Conservation (phyloP, 2,329 filamentous ascomycete genomes). For the Sarocladiaceae sp. region DNA sequence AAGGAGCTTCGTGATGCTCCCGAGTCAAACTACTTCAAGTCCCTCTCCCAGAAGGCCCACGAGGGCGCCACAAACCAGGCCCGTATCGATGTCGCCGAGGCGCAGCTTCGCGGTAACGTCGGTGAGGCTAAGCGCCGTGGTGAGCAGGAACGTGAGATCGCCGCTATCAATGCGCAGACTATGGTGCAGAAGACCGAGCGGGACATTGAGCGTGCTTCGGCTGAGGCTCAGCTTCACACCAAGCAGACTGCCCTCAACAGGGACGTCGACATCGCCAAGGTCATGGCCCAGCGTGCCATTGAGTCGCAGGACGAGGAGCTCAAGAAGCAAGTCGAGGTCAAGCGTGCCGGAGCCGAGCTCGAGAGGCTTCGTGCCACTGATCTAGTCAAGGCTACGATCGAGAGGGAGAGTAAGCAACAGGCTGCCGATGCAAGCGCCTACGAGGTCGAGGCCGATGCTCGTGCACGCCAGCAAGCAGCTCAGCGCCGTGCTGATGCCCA, state of each 20-base stretch:
- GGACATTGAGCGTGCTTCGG: slow-evolving; percentile 74
- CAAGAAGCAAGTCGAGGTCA: slow-evolving; percentile 71
- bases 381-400: slow-evolving; percentile 72
- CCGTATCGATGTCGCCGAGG: slow-evolving; percentile 60
- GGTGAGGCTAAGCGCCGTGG: slow-evolving; percentile 76
- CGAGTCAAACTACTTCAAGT: slow-evolving; percentile 78
- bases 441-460: slow-evolving; percentile 59
- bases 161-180: slow-evolving; percentile 83
- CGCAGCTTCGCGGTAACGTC: slow-evolving; percentile 63
- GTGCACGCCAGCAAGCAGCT: slow-evolving; percentile 47
- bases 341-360: slow-evolving; percentile 74
- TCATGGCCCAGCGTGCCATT: slow-evolving; percentile 67
- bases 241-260: slow-evolving; percentile 68
- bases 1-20: slow-evolving; percentile 84
- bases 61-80: slow-evolving; percentile 82
- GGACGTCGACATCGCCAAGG: slow-evolving; percentile 71
- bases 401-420: slow-evolving; percentile 64
- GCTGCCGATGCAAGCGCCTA: slow-evolving; percentile 63
- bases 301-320: slow-evolving; percentile 77
- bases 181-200: slow-evolving; percentile 81
- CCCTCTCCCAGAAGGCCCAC: slow-evolving; percentile 76
- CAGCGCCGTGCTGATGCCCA: slow-evolving; percentile 50
- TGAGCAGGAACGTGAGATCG: slow-evolving; percentile 78
- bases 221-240: slow-evolving; percentile 72
- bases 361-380: slow-evolving; percentile 74